Conservation (phyloP, 1,284 basidiomycete genomes). For the Ceratobasidium papillatum region DNA sequence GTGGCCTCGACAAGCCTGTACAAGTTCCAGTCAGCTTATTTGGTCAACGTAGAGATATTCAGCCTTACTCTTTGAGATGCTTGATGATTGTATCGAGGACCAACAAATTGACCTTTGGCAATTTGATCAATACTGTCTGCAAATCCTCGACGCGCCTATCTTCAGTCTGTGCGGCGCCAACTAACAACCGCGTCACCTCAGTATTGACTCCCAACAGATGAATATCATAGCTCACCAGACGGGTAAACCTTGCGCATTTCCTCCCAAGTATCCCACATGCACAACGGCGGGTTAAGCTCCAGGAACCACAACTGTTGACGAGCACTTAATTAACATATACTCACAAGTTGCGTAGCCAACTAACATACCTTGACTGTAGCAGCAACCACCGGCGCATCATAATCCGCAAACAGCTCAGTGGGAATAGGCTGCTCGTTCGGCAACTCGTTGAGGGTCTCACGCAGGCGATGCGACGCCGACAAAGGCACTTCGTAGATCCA, state of each 20-base stretch:
- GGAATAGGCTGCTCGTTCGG: constrained; percentile 71
- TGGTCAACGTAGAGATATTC: not conserved
- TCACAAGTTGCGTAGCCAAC: not conserved
- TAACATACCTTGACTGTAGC: constrained; percentile 69
- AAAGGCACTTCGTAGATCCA: constrained; percentile 85
- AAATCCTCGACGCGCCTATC: constrained; percentile 71
- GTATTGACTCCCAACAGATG: constrained; percentile 36
- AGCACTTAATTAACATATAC: not conserved
- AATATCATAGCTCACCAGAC: constrained; percentile 53
- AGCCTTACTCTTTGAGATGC: constrained; percentile 76
- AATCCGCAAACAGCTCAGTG: constrained; percentile 71
- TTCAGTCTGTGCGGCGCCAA: constrained; percentile 69
- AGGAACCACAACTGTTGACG: constrained; percentile 72
- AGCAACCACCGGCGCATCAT: constrained; percentile 87
- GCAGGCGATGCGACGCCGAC: constrained; percentile 79
- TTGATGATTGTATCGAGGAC: constrained; percentile 82
- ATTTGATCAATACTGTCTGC: constrained; percentile 69
- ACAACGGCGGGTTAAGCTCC: constrained; percentile 84
- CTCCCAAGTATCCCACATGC: constrained; percentile 88
- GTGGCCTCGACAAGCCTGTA: constrained; percentile 75
- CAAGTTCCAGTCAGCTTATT: constrained; percentile 4
- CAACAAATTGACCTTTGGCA: constrained; percentile 83
- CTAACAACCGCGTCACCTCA: constrained; percentile 47
- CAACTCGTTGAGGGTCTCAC: constrained; percentile 80
- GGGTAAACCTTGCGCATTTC: constrained; percentile 87